Evolutionary conservation across 192 early-diverging fungal species (phyloP), one percentile per base, ranked within the genome.

Genomic region (Coemansia sp.): DNA sequence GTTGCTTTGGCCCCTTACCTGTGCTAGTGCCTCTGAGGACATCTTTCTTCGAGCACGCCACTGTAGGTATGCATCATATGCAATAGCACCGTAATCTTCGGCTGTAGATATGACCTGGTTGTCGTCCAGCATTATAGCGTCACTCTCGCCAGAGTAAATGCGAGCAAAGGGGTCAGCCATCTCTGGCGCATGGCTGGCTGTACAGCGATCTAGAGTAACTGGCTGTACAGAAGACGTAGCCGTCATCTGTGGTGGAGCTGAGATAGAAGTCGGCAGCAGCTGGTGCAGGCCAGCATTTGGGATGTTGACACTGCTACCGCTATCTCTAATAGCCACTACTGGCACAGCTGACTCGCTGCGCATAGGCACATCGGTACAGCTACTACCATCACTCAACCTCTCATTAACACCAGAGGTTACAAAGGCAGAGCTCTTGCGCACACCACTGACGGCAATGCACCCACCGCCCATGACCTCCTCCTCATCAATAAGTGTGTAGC

Each of bases 1-100:
- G n/a, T 22, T 50, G 46, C 46, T 20, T 50, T 22, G 19, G 19
- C 8, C 8, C 22, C 27, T 67, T 81, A 81, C 78, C 78, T 76
- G 79, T 60, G 76, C 67, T 11, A 70, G 38, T 34, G 67, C 61
- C 5, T 46, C 40, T 3, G 55, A 42, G 13, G 74, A 65, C 46
- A 70, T 71, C 61, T 81, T 81, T 51, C 46, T 36, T 36, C 79
- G 74, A n/a, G 74, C 51, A 11, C 67, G 70, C 79, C 79, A 81
- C 20, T 81, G 65, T 31, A 53, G 51, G 31, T 62, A 61, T 44
- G 79, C 79, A n/a, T 76, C 79, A 36, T 42, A 61, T 9, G 44
- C 59, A 22, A 73, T 61, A 0, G 66, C 59, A 2, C 61, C 41
- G 34, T 81, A 81, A 31, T 81, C 79, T 9, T 70, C 64, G n/a